Evolutionary conservation across 176 grass and related monocot species (phyloP), one percentile per base, ranked within the genome.

Genomic region (Bothriochloa decipiens): DNA sequence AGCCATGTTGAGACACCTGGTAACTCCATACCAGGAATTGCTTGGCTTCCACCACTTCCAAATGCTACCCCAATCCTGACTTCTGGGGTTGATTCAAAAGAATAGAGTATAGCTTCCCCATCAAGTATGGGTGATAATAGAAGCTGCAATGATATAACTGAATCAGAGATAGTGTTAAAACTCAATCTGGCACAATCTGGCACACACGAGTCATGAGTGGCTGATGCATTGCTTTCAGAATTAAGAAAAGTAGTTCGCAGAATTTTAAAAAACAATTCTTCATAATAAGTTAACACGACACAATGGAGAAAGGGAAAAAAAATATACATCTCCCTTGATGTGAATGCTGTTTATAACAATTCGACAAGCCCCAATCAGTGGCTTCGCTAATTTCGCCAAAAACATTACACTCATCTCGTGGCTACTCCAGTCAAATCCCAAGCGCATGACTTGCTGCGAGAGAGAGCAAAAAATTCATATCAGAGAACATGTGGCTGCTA

Each of bases 381-480:
- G 93, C 46, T 92, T 98, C 26, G 87, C 87, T 84, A 95, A 73
- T 78, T 95, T 98, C 2, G 93, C 91, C 79, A 88, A 82, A 67
- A 98, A 95, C 93, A 95, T 89, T 49, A 98, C 88, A 80, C 91
- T 95, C 93, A 98, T 98, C 79, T 95, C 93, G 15, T 95, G 89
- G 68, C 87, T 92, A 89, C 90, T 79, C 96, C 96, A 98, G 79
- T 95, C 88, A 86, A 98, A 98, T 75, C 86, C 93, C 87, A 98
- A 81, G 53, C 83, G 69, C 96, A 98, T 93, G 76, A 94, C 91
- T 87, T 86, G 85, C 96, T 98, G 96, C 84, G 79, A 72, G 42
- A 72, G 18, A 57, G 5, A 40, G 17, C 7, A 36, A 52, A 55
- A 39, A 41, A 6, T 63, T 41, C 37, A 70, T 81, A 53, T 81